Evolutionary conservation across 257 asterid genomes (phyloP), one percentile per base, ranked within the genome.

Genomic region (Solanum virginianum): DNA sequence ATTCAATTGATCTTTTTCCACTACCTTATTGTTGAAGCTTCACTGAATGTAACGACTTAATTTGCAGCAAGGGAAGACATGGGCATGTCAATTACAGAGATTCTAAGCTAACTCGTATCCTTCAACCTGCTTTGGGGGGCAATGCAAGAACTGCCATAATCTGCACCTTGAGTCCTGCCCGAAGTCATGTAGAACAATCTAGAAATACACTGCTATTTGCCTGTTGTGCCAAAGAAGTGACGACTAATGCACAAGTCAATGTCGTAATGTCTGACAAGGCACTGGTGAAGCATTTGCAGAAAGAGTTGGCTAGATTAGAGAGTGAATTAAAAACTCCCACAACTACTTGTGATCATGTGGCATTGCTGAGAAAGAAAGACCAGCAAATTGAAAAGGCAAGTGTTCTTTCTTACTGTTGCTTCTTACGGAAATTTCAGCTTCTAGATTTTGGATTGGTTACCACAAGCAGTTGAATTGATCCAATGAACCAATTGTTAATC

Each of bases 191-290:
- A 82, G 99, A 97, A 89, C 99, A 97, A 92, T 95, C 99, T 85
- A 87, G 99, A 88, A 97, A 97, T 83, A 95, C 99, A 45, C 99
- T 97, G 87, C 88, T 97, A 84, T 97, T 97, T 88, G 99, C 99
- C 83, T 86, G 92, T 87, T 97, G 99, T 85, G 99, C 99, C 68
- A 97, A 97, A 92, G 99, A 97, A 92, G 99, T 97, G 80, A 88
- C 95, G 24, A 97, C 99, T 70, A 97, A 95, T 87, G 99, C 99
- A 85, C 94, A 93, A 90, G 99, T 97, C 93, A 97, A 97, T 80
- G 99, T 97, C n/a, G 99, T 97, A 87, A 93, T 97, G 98, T 95
- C 99, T 90, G 99, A 97, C 88, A 97, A 95, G 91, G 98, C 99
- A 81, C 89, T 97, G 93, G 99, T 97, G 90, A 97, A 97, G 89